Evolutionary conservation across 352 stramenopile genomes (phyloP).

Genomic region (Thraustochytrium sp.): DNA sequence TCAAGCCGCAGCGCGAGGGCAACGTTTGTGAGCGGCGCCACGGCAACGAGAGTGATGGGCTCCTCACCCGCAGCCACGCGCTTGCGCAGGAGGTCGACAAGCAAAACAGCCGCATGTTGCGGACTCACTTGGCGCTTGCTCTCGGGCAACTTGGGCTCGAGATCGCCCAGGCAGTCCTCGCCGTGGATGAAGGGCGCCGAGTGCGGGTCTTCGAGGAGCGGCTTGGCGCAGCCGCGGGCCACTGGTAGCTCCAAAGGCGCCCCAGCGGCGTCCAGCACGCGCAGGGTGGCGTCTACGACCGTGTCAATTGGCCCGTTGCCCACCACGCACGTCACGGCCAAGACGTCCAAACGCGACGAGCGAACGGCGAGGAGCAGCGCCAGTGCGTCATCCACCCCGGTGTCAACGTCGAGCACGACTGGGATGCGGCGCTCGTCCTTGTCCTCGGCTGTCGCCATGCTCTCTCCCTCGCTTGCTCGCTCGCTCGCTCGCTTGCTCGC

Average conservation of each 20-base stretch:
- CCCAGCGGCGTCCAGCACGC: background rate
- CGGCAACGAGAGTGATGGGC: background rate
- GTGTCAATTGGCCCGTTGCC: constrained; percentile 17
- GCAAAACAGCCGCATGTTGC: background rate
- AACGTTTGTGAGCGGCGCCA: constrained; percentile 32
- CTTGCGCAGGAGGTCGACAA: background rate
- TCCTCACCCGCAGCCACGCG: background rate
- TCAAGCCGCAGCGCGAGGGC: constrained; percentile 22
- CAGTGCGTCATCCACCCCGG: constrained; percentile 28
- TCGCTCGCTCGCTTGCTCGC: too few species aligned
- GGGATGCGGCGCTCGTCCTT: too few species aligned
- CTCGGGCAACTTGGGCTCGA: background rate
- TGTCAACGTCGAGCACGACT: constrained; percentile 31
- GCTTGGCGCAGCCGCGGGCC: background rate
- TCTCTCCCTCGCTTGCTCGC: too few species aligned
- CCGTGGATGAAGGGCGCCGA: constrained; percentile 27
- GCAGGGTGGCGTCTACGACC: background rate
- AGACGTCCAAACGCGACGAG: background rate
- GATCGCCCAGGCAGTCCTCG: constrained; percentile 23
- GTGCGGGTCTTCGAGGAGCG: background rate
- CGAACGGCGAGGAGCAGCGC: background rate
- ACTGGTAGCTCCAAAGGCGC: constrained; percentile 1
- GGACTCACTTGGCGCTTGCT: background rate
- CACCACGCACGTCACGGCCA: background rate
- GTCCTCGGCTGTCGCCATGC: too few species aligned